Evolutionary conservation across 2,329 filamentous ascomycete genomes (phyloP), one percentile per base, ranked within the genome.

Genomic region (Colletotrichum acutatum): DNA sequence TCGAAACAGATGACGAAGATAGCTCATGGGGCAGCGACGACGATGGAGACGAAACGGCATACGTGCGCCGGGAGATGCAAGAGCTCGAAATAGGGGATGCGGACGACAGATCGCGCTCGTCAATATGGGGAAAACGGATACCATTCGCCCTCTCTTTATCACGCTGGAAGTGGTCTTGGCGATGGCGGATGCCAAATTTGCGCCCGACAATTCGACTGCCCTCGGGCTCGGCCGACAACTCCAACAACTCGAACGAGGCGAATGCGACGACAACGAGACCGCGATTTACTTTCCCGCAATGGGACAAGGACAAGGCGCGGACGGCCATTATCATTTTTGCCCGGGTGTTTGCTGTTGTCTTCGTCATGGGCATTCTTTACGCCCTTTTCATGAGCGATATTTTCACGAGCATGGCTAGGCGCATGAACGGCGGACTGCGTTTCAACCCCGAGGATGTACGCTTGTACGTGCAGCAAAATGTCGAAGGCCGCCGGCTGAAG

Each of bases 1-100:
- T 96, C 74, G 93, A 97, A 82, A 88, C 85, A 1, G 95, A 95
- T 71, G 92, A 91, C 74, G 92, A 95, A 75, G 88, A 87, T 72
- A 86, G 86, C 76, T 79, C 86, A 30, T 85, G 90, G 82, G 82
- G 88, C 85, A 85, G 82, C 83, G 84, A 86, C 32, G 84, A 82
- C 26, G 85, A 85, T 52, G 80, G 81, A 65, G 80, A 82, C 37
- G 88, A 93, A 76, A 90, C 90, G 49, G 90, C 90, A 37, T 90
- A 91, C 75, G 88, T 97, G 77, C 91, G 94, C 75, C 89, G 93
- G 76, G 94, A 97, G 83, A 92, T 98, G 85, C 91, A 97, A 79
- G 93, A 98, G 88, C 91, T 97, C 88, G 95, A 97, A 77, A 90
- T 97, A 54, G 90, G 95, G 78, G 95, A 97, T 76, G 90, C 91